These are phyloP conservation scores for Penicillium sp. DNA, from an alignment of 2,329 filamentous ascomycete species.

Conservation along the genomic window DNA sequence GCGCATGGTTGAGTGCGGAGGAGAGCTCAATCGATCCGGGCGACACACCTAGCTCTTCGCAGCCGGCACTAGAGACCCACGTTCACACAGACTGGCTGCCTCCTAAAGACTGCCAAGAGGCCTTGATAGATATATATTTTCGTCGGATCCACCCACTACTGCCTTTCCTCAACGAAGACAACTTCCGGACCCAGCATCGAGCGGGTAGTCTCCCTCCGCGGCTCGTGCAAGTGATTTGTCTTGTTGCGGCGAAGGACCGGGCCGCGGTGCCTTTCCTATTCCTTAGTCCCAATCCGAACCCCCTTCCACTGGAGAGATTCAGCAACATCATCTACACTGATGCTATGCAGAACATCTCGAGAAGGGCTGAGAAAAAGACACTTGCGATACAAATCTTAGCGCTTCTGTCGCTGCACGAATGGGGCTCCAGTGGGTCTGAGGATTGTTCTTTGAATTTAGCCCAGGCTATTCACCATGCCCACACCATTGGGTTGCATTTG, in stretches of 20 bases:
- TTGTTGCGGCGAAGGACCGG: conserved; percentile 32
- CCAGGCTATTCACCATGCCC: conserved; percentile 34
- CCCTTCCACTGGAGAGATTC: conserved; percentile 7
- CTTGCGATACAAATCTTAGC: conserved; percentile 31
- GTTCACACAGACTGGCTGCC: conserved; percentile 7
- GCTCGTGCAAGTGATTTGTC: conserved; percentile 31
- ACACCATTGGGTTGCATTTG: conserved; percentile 30
- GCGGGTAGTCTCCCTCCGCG: conserved; percentile 20
- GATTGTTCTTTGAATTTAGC: conserved; percentile 29
- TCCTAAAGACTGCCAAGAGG: conserved; percentile 18
- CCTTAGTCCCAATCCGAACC: conserved; percentile 10
- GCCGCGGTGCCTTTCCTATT: conserved; percentile 22
- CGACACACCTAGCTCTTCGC: not conserved
- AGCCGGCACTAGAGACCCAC: not conserved
- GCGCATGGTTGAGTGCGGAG: conserved; percentile 11
- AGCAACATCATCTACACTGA: conserved; percentile 19
- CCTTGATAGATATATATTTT: conserved; percentile 31
- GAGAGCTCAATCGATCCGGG: not conserved
- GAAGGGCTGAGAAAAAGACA: conserved; percentile 22
- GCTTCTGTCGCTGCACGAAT: conserved; percentile 32
- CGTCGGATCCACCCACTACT: conserved; percentile 30
- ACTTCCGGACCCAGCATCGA: conserved; percentile 21
- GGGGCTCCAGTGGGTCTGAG: conserved; percentile 31
- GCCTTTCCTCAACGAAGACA: conserved; percentile 28
- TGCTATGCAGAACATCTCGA: conserved; percentile 22